phyloP scores from a whole-genome alignment of 352 stramenopile genomes.

The Blastocystis sp. region DNA sequence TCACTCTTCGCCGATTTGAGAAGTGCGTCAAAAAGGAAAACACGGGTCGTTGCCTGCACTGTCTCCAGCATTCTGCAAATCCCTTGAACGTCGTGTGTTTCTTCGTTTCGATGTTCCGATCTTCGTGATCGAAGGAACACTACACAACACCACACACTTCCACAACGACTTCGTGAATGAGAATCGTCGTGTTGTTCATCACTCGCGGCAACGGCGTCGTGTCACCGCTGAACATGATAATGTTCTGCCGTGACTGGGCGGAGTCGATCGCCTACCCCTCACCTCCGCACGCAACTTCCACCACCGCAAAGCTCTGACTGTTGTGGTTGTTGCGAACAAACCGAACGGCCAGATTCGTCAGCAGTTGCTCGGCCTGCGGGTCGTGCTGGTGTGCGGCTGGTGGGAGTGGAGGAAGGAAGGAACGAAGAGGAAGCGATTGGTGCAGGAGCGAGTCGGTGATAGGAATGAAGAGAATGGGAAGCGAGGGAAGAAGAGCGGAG shows the following conservation, averaged over 20 bases:
- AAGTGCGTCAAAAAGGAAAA: conserved; percentile 61
- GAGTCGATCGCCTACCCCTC: conserved; percentile 19
- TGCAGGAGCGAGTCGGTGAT: neutral
- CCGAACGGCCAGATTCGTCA: conserved; percentile 18
- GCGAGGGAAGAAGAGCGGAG: neutral
- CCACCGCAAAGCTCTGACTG: conserved; percentile 25
- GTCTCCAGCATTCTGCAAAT: conserved; percentile 48
- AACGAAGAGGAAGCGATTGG: neutral
- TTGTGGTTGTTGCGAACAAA: conserved; percentile 32
- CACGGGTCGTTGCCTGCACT: conserved; percentile 24
- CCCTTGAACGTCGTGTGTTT: conserved; percentile 27
- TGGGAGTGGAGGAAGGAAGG: neutral
- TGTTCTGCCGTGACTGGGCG: conserved; percentile 28
- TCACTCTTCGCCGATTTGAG: conserved; percentile 3
- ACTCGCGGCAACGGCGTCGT: conserved; percentile 8
- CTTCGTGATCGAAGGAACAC: conserved; percentile 56
- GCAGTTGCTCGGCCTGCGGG: neutral
- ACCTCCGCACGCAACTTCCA: neutral
- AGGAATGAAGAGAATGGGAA: conserved; percentile 2
- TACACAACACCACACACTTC: neutral
- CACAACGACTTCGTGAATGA: conserved; percentile 49
- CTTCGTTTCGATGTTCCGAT: conserved; percentile 60
- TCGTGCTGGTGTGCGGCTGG: neutral
- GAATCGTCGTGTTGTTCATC: conserved; percentile 22
- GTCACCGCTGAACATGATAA: conserved; percentile 56